These are phyloP conservation scores for Gnomoniopsis sp. DNA, from an alignment of 2,329 filamentous ascomycete species.

Conservation along the genomic window DNA sequence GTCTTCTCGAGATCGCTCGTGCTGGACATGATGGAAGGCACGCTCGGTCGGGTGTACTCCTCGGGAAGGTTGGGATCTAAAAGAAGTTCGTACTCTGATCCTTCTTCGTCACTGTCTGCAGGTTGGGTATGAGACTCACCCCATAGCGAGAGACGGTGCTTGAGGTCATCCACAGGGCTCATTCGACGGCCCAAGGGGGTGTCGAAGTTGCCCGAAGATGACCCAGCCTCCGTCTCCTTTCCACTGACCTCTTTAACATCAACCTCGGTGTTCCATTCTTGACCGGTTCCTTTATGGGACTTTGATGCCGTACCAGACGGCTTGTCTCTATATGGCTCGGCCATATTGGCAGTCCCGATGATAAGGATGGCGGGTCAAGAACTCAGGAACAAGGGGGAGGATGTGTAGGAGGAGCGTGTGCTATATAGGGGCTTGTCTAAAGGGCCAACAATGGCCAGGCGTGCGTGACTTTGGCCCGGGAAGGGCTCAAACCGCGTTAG, in stretches of 20 bases:
- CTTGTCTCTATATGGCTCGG: conserved; percentile 26
- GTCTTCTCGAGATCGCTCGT: conserved; percentile 22
- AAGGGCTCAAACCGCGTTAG: conserved; percentile 8
- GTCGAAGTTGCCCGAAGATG: conserved; percentile 14
- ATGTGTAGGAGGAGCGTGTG: conserved; percentile 14
- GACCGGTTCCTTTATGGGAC: conserved; percentile 24
- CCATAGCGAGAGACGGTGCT: conserved; percentile 38
- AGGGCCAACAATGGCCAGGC: not conserved
- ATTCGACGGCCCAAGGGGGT: conserved; percentile 16
- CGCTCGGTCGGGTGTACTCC: conserved; percentile 34
- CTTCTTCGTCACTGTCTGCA: conserved; percentile 40
- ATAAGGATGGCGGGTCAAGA: conserved; percentile 22
- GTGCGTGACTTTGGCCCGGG: conserved; percentile 6
- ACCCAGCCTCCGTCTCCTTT: conserved; percentile 24
- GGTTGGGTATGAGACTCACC: conserved; percentile 34
- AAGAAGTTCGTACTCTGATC: conserved; percentile 53
- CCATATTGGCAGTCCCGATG: conserved; percentile 27
- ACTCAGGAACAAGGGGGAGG: not conserved
- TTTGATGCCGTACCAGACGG: conserved; percentile 30
- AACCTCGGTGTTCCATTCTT: conserved; percentile 24
- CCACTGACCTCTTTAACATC: conserved; percentile 27
- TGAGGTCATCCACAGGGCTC: conserved; percentile 30
- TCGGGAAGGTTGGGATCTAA: conserved; percentile 50
- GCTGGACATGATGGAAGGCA: conserved; percentile 19
- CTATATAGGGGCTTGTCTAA: conserved; percentile 23